phyloP scores from a whole-genome alignment of 176 grass and related monocot species.

The Urochloa ruziziensis region DNA sequence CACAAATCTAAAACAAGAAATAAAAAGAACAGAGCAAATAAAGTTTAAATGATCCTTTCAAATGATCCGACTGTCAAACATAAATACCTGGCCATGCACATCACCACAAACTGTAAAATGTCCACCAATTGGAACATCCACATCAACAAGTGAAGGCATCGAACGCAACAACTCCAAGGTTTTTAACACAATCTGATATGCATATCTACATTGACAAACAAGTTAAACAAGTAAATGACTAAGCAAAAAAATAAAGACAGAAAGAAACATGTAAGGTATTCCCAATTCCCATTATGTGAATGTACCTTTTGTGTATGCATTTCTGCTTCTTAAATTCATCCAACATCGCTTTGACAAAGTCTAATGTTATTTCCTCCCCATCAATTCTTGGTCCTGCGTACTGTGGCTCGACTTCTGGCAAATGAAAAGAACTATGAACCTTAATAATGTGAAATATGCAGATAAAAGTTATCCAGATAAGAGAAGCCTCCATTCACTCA shows the following conservation, averaged over 20 bases:
- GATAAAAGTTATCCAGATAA: neutral
- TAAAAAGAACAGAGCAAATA: neutral
- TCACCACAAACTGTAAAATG: constrained; percentile 89
- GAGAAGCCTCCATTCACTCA: neutral
- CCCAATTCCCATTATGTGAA: neutral
- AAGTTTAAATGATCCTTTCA: neutral
- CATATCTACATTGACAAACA: constrained; percentile 36
- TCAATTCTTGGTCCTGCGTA: constrained; percentile 70
- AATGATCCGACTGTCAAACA: neutral
- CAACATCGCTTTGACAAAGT: constrained; percentile 80
- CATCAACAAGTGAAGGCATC: constrained; percentile 82
- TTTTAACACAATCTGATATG: constrained; percentile 78
- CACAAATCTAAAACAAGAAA: neutral
- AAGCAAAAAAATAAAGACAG: neutral
- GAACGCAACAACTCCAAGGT: constrained; percentile 51
- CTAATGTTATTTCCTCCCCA: constrained; percentile 59
- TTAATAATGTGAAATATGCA: constrained; percentile 11
- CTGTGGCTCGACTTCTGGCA: constrained; percentile 64
- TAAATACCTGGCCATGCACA: constrained; percentile 89
- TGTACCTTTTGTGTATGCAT: constrained; percentile 72
- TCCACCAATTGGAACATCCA: constrained; percentile 49
- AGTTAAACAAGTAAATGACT: neutral
- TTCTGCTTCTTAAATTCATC: constrained; percentile 83
- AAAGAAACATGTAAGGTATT: neutral
- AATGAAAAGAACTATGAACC: neutral